A percentile compares a stretch with the other conserved stretches of the same genome.
Evolutionary conservation across 345 rosid genomes (phyloP).

Genomic region (Lepidium africanum): DNA sequence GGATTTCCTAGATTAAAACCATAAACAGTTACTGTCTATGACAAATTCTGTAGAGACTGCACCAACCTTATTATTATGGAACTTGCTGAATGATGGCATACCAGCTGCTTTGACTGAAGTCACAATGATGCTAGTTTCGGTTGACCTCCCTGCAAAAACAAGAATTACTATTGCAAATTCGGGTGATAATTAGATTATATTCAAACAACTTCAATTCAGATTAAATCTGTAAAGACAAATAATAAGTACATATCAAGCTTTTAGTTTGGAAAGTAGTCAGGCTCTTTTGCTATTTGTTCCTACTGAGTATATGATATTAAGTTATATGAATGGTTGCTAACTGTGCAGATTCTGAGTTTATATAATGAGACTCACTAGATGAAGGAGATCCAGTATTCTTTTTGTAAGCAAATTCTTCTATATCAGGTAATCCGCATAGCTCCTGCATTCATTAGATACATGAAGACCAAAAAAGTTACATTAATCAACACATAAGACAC

Average conservation of each 20-base stretch:
- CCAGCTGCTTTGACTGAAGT: slow-evolving; percentile 16
- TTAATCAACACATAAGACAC: background rate
- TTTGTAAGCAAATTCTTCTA: slow-evolving; percentile 69
- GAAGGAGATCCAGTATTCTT: slow-evolving; percentile 31
- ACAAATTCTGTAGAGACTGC: background rate
- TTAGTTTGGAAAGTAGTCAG: background rate
- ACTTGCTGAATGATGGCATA: background rate
- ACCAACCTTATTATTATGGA: background rate
- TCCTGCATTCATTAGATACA: slow-evolving; percentile 29
- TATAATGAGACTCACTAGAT: slow-evolving; percentile 32
- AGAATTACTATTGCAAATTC: background rate
- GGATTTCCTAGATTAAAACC: slow-evolving; percentile 9
- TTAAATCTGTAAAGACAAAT: background rate
- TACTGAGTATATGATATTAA: background rate
- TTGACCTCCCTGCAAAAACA: slow-evolving; percentile 35
- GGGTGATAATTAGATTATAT: background rate
- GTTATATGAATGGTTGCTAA: background rate
- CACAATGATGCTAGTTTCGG: slow-evolving; percentile 20
- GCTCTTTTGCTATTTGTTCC: background rate
- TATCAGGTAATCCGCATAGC: slow-evolving; percentile 49
- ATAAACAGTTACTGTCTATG: background rate
- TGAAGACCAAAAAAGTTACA: background rate
- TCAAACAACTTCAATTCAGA: background rate
- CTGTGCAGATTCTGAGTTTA: background rate
- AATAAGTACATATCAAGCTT: background rate